Evolutionary conservation across 2,329 filamentous ascomycete genomes (phyloP), one percentile per base, ranked within the genome.

Genomic region (Fusarium metavorans): DNA sequence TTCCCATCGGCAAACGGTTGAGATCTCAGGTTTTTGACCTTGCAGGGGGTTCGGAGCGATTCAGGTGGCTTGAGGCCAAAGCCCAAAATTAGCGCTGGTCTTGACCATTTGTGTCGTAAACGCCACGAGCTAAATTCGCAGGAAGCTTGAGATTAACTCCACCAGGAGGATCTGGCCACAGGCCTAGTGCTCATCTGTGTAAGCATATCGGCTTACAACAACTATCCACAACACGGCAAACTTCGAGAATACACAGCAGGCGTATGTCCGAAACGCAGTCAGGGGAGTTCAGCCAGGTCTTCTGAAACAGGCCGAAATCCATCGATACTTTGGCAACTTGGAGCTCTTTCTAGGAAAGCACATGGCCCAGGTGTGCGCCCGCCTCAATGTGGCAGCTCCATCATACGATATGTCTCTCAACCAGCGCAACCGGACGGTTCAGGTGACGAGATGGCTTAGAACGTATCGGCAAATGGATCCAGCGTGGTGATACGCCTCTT

Each of bases 1-100:
- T 52, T 63, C 32, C 23, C 18, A 23, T 62, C 43, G 30, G 39
- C 6, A 43, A n/a, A 32, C 57, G 25, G 57, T 41, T 41, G 39
- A 34, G 57, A 34, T 60, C 57, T 25, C 20, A 20, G 20, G 67
- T 54, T 50, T 39, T 32, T 64, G 35, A 34, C 41, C 41, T 41
- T 35, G 48, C 76, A 77, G 62, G 75, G 73, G 73, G 54, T 62
- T 74, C 63, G 68, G 72, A 74, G 54, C 23, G 20, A 52, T 32
- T 52, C 6, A 30, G 45, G 70, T 77, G 66, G 59, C 65, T 67
- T 48, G 37, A 30, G 52, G 48, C 52, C 48, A 35, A 27, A 61
- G 20, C 60, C 34, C 32, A 64, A 34, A 65, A 58, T 43, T 64
- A 62, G 27, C 60, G 60, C 60, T 66, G 39, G 32, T 74, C 64